These are phyloP conservation scores for Leccinum broughii DNA, from an alignment of 768 basidiomycete genomes.

Conservation along the genomic window DNA sequence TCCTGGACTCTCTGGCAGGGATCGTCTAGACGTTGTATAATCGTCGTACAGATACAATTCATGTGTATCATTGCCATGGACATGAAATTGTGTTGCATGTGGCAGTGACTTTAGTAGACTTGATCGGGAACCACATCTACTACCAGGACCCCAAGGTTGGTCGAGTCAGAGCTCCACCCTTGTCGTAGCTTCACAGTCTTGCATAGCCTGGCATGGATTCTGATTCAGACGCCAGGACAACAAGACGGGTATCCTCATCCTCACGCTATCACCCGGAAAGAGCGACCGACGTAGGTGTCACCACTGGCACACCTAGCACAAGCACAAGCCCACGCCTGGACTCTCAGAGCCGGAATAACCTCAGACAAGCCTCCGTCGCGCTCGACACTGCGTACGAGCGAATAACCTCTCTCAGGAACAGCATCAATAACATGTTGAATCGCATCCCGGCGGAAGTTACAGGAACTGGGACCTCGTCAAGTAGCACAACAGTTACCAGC, in stretches of 20 bases:
- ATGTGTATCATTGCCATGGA: constrained; percentile 11
- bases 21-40: constrained; percentile 13
- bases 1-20: constrained; percentile 12
- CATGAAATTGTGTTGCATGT: neutral
- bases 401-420: constrained; percentile 55
- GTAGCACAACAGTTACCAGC: neutral
- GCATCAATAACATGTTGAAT: constrained; percentile 44
- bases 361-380: constrained; percentile 53
- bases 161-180: neutral
- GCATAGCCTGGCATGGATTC: constrained; percentile 23
- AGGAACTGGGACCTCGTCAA: constrained; percentile 11
- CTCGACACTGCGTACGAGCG: constrained; percentile 56
- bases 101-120: neutral
- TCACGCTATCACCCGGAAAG: constrained; percentile 14
- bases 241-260: constrained; percentile 13
- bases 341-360: constrained; percentile 35
- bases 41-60: constrained; percentile 10
- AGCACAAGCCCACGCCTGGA: constrained; percentile 12
- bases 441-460: constrained; percentile 39
- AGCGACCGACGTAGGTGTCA: constrained; percentile 10
- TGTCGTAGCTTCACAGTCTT: constrained; percentile 1
- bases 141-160: neutral
- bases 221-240: constrained; percentile 7
- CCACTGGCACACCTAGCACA: constrained; percentile 9
- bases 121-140: neutral